A percentile compares a stretch with the other conserved stretches of the same genome.
phyloP scores from a whole-genome alignment of 1,139 yeast genomes.

The Kodamaea sp. region DNA sequence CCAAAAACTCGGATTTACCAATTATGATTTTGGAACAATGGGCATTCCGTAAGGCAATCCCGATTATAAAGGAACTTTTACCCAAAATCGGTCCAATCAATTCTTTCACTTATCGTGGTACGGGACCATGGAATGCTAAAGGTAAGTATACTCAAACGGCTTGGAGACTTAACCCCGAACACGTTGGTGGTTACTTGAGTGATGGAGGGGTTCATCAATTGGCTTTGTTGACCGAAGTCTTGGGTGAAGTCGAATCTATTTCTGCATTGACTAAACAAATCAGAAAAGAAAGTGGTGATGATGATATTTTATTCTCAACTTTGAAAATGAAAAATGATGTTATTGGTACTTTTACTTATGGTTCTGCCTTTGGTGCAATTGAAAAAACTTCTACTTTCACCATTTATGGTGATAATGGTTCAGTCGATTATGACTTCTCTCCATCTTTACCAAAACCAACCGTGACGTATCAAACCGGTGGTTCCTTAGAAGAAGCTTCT shows the following conservation, averaged over 20 bases:
- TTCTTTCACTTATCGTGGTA: constrained; percentile 74
- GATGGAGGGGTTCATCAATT: constrained; percentile 97
- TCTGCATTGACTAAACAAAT: constrained; percentile 75
- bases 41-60: constrained; percentile 62
- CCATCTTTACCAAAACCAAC: constrained; percentile 49
- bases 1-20: constrained; percentile 59
- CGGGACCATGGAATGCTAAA: constrained; percentile 69
- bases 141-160: constrained; percentile 67
- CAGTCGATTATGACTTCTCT: constrained; percentile 60
- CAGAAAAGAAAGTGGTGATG: constrained; percentile 71
- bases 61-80: constrained; percentile 47
- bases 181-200: constrained; percentile 83
- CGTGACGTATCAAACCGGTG: constrained; percentile 44
- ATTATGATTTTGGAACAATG: constrained; percentile 82
- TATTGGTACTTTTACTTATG: constrained; percentile 87
- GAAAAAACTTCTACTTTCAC: constrained; percentile 63
- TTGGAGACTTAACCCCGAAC: constrained; percentile 89
- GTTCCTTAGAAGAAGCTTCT: constrained; percentile 41
- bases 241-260: constrained; percentile 68
- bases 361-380: constrained; percentile 85
- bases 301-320: constrained; percentile 73
- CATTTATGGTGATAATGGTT: constrained; percentile 76
- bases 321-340: constrained; percentile 57
- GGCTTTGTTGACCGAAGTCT: constrained; percentile 77
- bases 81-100: constrained; percentile 71